Evolutionary conservation across 192 early-diverging fungal genomes (phyloP), one percentile per base, ranked within the genome.

Genomic region (Coemansia sp.): DNA sequence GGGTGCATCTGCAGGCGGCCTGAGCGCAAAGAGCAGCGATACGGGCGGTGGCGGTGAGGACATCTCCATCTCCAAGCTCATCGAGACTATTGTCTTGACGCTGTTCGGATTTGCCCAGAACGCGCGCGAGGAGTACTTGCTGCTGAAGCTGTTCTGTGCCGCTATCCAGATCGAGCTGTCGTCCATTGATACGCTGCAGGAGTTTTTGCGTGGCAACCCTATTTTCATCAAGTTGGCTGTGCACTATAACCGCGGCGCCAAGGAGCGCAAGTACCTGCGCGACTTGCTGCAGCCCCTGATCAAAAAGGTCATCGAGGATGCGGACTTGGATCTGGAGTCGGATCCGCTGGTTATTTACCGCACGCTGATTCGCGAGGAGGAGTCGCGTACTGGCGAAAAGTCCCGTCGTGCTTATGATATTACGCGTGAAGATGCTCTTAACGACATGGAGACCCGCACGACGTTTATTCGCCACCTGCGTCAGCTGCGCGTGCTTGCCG

Each of bases 81-180:
- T 98, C 18, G 97, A 99, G 73, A 86, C 90, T 9, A 89, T 93
- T 0, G 94, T 97, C 9, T 76, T 99, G 60, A 91, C 96, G 16
- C 74, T 99, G 58, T 99, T 93, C 82, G 95, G 96, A 4, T 99
- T 97, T 84, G 97, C 96, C 0, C 97, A 98, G 73, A 96, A 98
- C 74, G 86, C 89, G 20, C 85, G 97, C 40, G 98, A 99, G 65
- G 98, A 99, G 81, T 99, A 95, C 67, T 73, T 99, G 39, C 78
- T 99, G 71, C 88, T 99, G 50, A 94, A 93, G 75, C 76, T 99
- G 39, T 96, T 98, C 74, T 92, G 95, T 80, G 89, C 91, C 64
- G 78, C 84, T 3, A 98, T 99, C 72, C 85, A 90, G 62, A 86
- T 95, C 65, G 97, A 99, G 86, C 87, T 99, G 55, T 88, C 90